phyloP scores from a whole-genome alignment of 2,329 filamentous ascomycete species.

The Fusarium penzigii region DNA sequence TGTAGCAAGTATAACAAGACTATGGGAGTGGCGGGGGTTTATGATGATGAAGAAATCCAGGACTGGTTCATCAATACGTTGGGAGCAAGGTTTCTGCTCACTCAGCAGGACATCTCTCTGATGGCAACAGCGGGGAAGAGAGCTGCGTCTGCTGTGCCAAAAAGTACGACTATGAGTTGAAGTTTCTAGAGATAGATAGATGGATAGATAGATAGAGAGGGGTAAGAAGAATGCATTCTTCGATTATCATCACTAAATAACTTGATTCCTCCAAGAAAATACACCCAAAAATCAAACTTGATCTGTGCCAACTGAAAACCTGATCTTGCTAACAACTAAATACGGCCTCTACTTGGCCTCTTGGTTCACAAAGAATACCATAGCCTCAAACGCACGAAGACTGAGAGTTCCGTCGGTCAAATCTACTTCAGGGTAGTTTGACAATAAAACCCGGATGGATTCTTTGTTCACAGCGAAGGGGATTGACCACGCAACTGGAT shows the following conservation, averaged over 20 bases:
- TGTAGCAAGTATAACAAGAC: conserved; percentile 12
- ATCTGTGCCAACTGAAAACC: too few relatives aligned
- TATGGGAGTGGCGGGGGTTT: conserved; percentile 17
- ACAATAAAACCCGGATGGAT: conserved; percentile 5
- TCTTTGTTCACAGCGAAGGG: not conserved
- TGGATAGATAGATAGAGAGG: too few relatives aligned
- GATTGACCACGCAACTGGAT: not conserved
- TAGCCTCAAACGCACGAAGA: conserved; percentile 16
- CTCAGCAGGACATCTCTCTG: conserved; percentile 8
- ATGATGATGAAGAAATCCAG: conserved; percentile 10
- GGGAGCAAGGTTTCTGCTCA: conserved; percentile 13
- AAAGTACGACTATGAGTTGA: too few relatives aligned
- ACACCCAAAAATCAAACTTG: too few relatives aligned
- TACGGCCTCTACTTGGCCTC: too few relatives aligned
- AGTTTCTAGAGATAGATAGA: too few relatives aligned
- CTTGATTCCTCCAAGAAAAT: too few relatives aligned
- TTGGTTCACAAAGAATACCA: not conserved
- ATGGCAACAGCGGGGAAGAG: too few relatives aligned
- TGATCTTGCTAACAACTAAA: too few relatives aligned
- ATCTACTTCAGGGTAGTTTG: conserved; percentile 7
- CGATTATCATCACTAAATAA: too few relatives aligned
- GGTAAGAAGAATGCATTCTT: too few relatives aligned
- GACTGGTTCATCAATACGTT: conserved; percentile 15
- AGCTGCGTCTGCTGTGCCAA: too few relatives aligned
- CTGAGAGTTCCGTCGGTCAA: not conserved